Evolutionary conservation across 2,329 filamentous ascomycete species (phyloP), one percentile per base, ranked within the genome.

Genomic region (Colletotrichum sp.): DNA sequence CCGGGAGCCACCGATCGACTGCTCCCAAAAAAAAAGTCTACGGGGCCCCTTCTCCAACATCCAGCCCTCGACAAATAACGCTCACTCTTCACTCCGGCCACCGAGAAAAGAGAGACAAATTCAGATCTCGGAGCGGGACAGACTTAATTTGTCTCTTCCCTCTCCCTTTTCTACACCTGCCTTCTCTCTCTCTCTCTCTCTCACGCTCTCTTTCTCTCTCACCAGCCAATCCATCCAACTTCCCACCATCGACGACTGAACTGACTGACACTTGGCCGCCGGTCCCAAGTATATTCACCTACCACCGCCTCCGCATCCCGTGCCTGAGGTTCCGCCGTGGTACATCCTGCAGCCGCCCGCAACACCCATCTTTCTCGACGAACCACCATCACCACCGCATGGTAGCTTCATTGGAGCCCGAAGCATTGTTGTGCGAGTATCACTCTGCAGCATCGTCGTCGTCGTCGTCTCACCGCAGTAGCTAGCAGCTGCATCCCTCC

Each of bases 381-480:
- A 82, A 82, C 83, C 82, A 85, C 84, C 84, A 85, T 80, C 86
- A 87, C 84, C 85, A 84, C 86, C 84, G 85, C 84, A 88, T 39
- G 88, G 85, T 82, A 82, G 88, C 90, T 86, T 85, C 81, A 89
- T 88, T 84, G 82, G 82, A 82, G 81, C 82, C 83, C 82, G 84
- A 85, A 85, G 84, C 83, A 85, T 83, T 84, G 84, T 84, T 86
- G 82, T 85, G 82, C 83, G 81, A 86, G 87, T 89, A 87, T 87
- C 85, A 88, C 87, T 82, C 84, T 87, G 86, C 86, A 87, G 85
- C 86, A 87, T 87, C 86, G 28, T 72, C 86, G 28, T 72, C 86
- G 32, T 72, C 69, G 28, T 86, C 86, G 88, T 90, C 86, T 84
- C 82, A 89, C 88, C 79, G 78, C 82, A 80, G 78, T 82, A 80